phyloP scores from a whole-genome alignment of 805 yeast species.

The Peterozyma toletana region DNA sequence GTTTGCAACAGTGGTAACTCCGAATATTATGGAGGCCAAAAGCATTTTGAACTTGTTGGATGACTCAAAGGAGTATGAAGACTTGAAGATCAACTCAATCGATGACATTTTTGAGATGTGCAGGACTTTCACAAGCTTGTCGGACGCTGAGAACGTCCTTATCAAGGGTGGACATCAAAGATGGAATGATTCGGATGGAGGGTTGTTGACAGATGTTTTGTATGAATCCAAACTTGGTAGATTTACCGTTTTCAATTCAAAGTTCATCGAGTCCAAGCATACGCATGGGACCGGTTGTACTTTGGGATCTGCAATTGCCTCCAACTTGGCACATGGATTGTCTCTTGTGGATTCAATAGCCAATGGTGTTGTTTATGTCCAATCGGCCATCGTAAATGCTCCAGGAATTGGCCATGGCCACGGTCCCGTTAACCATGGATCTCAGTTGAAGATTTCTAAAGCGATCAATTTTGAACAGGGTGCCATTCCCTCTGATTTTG shows the following conservation, averaged over 20 bases:
- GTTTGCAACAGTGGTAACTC: slow-evolving; percentile 59
- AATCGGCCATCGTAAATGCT: slow-evolving; percentile 46
- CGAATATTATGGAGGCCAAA: slow-evolving; percentile 65
- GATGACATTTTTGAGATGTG: slow-evolving; percentile 20
- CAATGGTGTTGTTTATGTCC: slow-evolving; percentile 57
- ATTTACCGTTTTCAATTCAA: slow-evolving; percentile 39
- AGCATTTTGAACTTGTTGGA: slow-evolving; percentile 26
- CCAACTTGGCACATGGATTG: slow-evolving; percentile 55
- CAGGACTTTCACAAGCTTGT: slow-evolving; percentile 24
- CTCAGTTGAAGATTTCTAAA: slow-evolving; percentile 11
- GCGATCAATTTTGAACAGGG: slow-evolving; percentile 4
- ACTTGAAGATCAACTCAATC: slow-evolving; percentile 24
- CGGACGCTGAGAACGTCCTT: slow-evolving; percentile 46
- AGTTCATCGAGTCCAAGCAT: slow-evolving; percentile 36
- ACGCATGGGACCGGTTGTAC: slow-evolving; percentile 92
- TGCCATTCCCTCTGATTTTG: slow-evolving; percentile 5
- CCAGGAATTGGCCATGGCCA: slow-evolving; percentile 41
- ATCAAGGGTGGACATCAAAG: slow-evolving; percentile 81
- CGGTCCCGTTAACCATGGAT: slow-evolving; percentile 68
- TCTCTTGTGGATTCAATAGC: slow-evolving; percentile 41
- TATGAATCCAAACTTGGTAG: slow-evolving; percentile 32
- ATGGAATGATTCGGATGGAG: slow-evolving; percentile 22
- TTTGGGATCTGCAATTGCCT: slow-evolving; percentile 68
- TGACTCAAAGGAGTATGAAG: slow-evolving; percentile 12
- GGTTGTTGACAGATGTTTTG: slow-evolving; percentile 43